A percentile compares a stretch with the other conserved stretches of the same genome.
phyloP scores from a whole-genome alignment of 139 green algal species.

The Pleodorina starrii region DNA sequence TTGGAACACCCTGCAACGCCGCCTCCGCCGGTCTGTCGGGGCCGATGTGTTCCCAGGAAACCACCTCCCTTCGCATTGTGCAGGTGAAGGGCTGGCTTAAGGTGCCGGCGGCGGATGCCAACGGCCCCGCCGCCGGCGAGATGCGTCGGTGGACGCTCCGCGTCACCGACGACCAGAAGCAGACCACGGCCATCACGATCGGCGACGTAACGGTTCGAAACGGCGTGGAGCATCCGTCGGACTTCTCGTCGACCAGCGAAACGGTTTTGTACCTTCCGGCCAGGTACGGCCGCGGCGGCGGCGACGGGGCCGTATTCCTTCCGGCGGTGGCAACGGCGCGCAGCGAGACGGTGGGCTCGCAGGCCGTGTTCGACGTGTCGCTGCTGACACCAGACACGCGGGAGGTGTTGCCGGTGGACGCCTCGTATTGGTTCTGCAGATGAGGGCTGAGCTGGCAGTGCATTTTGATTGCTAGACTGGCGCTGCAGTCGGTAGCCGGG shows the following conservation, averaged over 20 bases:
- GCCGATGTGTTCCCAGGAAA: neutral
- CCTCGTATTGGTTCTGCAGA: too few relatives aligned
- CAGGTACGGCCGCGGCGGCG: neutral
- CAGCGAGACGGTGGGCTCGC: neutral
- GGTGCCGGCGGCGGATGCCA: neutral
- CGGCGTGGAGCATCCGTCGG: neutral
- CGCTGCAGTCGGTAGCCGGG: too few relatives aligned
- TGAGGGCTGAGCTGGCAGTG: too few relatives aligned
- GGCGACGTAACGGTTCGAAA: constrained; percentile 41
- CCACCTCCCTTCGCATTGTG: neutral
- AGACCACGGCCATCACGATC: neutral
- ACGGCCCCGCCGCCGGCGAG: neutral
- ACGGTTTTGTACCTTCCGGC: constrained; percentile 5
- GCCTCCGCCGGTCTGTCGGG: neutral
- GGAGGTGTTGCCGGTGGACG: too few relatives aligned
- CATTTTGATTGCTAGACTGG: too few relatives aligned
- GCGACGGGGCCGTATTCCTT: neutral
- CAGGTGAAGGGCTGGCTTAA: neutral
- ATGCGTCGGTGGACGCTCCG: neutral
- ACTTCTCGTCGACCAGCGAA: neutral
- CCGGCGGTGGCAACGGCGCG: neutral
- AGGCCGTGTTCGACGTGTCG: neutral
- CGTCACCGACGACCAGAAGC: neutral
- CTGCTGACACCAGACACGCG: neutral
- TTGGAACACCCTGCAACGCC: neutral